These are phyloP conservation scores for Phytophthora pseudosyringae DNA, from an alignment of 352 stramenopile species.

Conservation along the genomic window DNA sequence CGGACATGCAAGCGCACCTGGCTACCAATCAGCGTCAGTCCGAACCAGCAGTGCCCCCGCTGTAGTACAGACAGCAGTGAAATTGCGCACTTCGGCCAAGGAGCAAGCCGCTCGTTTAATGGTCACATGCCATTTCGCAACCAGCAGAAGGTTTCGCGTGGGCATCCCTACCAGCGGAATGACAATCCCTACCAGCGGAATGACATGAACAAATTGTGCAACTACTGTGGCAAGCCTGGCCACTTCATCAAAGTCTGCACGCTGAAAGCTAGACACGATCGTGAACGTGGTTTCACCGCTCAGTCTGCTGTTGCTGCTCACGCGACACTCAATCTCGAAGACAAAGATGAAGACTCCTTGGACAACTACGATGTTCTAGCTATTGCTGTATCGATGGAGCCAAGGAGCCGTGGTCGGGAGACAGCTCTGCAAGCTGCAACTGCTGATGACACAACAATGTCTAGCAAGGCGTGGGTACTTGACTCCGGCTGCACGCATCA, in stretches of 20 bases:
- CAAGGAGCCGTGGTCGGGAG: neutral
- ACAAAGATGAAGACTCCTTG: neutral
- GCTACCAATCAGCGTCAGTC: neutral
- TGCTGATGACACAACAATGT: neutral
- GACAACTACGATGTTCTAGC: conserved; percentile 2
- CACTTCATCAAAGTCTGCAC: conserved; percentile 4
- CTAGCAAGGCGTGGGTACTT: conserved; percentile 1
- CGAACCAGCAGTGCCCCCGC: neutral
- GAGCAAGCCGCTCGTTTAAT: neutral
- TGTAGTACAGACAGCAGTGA: too few relatives aligned
- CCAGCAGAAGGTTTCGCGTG: neutral
- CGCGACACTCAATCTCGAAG: too few relatives aligned
- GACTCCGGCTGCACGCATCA: conserved; percentile 14
- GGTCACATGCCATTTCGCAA: neutral
- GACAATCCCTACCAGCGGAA: too few relatives aligned
- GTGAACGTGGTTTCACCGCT: conserved; percentile 4
- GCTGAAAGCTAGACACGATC: conserved; percentile 10
- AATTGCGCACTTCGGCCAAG: conserved; percentile 7
- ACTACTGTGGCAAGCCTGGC: neutral
- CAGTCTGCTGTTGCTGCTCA: too few relatives aligned
- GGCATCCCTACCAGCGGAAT: neutral
- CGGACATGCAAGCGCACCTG: neutral
- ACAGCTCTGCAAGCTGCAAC: neutral
- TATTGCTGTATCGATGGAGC: neutral
- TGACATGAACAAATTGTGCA: neutral